These are phyloP conservation scores for Teunomyces pallodes DNA, from an alignment of 805 yeast species.

Conservation along the genomic window DNA sequence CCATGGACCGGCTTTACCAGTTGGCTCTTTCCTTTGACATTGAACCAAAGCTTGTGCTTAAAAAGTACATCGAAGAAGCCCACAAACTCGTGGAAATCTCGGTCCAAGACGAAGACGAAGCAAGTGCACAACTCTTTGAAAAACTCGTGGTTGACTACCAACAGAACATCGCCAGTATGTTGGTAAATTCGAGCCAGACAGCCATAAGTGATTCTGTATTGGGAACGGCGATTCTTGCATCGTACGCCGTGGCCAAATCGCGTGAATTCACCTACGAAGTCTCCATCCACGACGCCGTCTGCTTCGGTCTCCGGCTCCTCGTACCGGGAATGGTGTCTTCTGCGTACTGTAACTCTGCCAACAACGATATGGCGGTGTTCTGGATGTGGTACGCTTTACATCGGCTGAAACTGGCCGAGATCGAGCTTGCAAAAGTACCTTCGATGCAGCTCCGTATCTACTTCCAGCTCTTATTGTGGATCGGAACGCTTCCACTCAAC, in stretches of 20 bases:
- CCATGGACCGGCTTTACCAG: slow-evolving; percentile 24
- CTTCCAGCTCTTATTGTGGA: slow-evolving; percentile 27
- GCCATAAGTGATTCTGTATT: slow-evolving; percentile 27
- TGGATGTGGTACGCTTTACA: slow-evolving; percentile 41
- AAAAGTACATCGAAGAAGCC: slow-evolving; percentile 34
- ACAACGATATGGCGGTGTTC: slow-evolving; percentile 29
- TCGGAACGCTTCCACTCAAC: slow-evolving; percentile 1
- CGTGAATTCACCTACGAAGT: slow-evolving; percentile 5
- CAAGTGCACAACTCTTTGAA: slow-evolving; percentile 40
- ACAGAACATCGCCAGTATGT: slow-evolving; percentile 22
- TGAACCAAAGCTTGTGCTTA: slow-evolving; percentile 45
- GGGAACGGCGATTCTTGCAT: slow-evolving; percentile 21
- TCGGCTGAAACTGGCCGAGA: slow-evolving; percentile 19
- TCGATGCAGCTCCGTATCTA: slow-evolving; percentile 26
- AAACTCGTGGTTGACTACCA: slow-evolving; percentile 43
- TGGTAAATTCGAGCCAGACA: slow-evolving; percentile 24
- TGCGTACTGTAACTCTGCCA: slow-evolving; percentile 15
- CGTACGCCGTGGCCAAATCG: slow-evolving; percentile 10
- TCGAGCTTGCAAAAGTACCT: slow-evolving; percentile 33
- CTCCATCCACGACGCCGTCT: slow-evolving; percentile 17
- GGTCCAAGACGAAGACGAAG: slow-evolving; percentile 23
- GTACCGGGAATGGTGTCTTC: slow-evolving; percentile 36
- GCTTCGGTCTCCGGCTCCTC: slow-evolving; percentile 23
- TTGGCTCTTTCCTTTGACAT: slow-evolving; percentile 68
- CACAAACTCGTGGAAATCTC: slow-evolving; percentile 38